Evolutionary conservation across 495 filamentous ascomycete species (phyloP).

Genomic region (Penicillium robsamsonii): DNA sequence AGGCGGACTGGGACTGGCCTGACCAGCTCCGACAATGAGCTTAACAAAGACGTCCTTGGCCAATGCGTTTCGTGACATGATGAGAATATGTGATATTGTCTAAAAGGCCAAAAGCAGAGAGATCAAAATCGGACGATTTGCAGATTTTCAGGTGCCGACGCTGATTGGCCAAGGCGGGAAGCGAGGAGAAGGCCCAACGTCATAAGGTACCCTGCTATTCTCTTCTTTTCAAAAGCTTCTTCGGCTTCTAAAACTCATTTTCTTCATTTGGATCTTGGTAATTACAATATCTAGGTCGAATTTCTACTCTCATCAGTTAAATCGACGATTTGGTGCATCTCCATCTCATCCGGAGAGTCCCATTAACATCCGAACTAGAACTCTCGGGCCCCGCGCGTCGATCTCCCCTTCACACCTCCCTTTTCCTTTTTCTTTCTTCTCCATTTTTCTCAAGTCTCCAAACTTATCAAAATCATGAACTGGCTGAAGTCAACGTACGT

Average conservation of each 20-base stretch:
- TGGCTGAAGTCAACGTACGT: conserved; percentile 73
- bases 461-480: conserved; percentile 48
- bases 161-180: conserved; percentile 27
- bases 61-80: conserved; percentile 75
- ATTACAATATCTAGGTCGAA: background rate
- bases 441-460: conserved; percentile 6
- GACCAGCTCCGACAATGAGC: conserved; percentile 96
- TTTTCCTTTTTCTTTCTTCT: conserved; percentile 19
- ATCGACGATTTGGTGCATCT: background rate
- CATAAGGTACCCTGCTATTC: conserved; percentile 14
- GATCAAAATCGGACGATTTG: conserved; percentile 2
- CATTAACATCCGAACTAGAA: conserved; percentile 30
- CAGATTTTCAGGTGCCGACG: conserved; percentile 25
- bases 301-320: background rate
- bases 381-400: conserved; percentile 35
- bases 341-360: conserved; percentile 8
- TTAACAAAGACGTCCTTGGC: conserved; percentile 88
- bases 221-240: background rate
- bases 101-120: background rate
- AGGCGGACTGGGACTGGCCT: conserved; percentile 93
- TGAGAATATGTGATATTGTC: conserved; percentile 10
- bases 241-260: conserved; percentile 2
- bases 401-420: conserved; percentile 26
- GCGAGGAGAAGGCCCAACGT: conserved; percentile 26
- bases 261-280: background rate